Evolutionary conservation across 164 flowering plant genomes (phyloP), one percentile per base, ranked within the genome.

Genomic region (Warburgia ugandensis): DNA sequence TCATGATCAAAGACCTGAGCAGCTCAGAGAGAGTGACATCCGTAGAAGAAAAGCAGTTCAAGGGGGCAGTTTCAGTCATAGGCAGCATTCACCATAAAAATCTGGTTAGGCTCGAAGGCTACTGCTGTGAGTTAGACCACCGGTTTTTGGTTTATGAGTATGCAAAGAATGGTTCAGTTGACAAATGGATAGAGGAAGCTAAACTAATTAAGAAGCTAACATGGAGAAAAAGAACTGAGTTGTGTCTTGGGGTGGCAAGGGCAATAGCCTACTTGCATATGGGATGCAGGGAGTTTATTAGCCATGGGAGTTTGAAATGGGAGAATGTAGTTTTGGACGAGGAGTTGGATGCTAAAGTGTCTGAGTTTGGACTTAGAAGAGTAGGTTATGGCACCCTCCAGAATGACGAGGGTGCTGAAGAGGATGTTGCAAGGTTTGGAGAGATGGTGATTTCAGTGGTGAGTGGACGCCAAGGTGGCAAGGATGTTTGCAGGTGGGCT

Each of bases 271-370:
- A 84, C 57, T 54, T 84, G 68, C 94, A 84, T 67, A 45, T 73
- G 20, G 84, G 56, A 6, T 84, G 94, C 54, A 70, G 84, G 54
- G 81, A 78, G 55, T 81, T 76, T 45, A 30, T 80, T 28, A 58
- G 68, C 63, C 94, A 84, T 65, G 89, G 94, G 50, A 77, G 72
- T 53, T 54, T 84, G 63, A 81, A 75, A 51, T 75, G 78, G 55
- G 66, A 68, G 50, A 84, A 78, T 56, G 74, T 84, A 19, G 60
- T 81, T 19, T 56, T 82, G 53, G 86, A 77, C 48, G 78, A 78
- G 23, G 66, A 68, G 21, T 52, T 79, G 17, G 79, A 67, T 31
- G 71, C 80, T 26, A 79, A 79, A 59, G 71, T 84, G 59, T 73
- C 62, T 14, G 86, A 78, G 39, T 84, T 72, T 51, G 86, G 89